Base-by-base conservation (phyloP, 2,329 filamentous ascomycete species). In the Sporothrix mexicana region DNA sequence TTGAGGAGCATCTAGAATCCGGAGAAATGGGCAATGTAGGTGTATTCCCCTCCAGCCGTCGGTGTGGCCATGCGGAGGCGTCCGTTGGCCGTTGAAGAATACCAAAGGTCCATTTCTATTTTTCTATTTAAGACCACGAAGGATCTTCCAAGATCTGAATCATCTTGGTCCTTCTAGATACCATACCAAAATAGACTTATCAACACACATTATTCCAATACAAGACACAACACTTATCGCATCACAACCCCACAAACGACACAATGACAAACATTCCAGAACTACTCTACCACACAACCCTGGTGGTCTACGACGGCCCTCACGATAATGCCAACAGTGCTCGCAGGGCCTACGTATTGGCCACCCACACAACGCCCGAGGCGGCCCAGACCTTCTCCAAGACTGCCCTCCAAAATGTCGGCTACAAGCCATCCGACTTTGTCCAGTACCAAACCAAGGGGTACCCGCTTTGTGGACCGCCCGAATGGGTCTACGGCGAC, bases 351-450 rank as follows among this genome's bases (percentile, higher is more conserved):
- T 81, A 80, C 75, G 79, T 84, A 17, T 80, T 84, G 0, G 81
- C 79, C 69, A 84, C 83, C 0, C 82, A 81, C 72, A 80, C 79
- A 3, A 77, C 78, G 17, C 75, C 84, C 5, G 64, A 76, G 2
- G 78, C 80, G 0, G 83, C 83, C 15, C 83, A 84, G 73, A 71
- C 73, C 1, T 84, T 80, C 47, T 79, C 82, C 17, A 72, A 73
- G 45, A 73, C 74, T 4, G 79, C 80, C 0, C 77, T 85, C 0
- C 62, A 77, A 4, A 69, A 73, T 0, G 78, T 84, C 30, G 79
- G 79, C 51, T 85, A 84, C 77, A 61, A 78, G 0, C 77, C 79
- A 5, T 77, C 79, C 6, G 82, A 83, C 74, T 84, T 85, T 69
- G 69, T 69, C n/a, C 73, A 75, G 8, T 84, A 81, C 73, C 76